Conservation (phyloP, 306 rosid species). For the Pachyrhizus erosus region DNA sequence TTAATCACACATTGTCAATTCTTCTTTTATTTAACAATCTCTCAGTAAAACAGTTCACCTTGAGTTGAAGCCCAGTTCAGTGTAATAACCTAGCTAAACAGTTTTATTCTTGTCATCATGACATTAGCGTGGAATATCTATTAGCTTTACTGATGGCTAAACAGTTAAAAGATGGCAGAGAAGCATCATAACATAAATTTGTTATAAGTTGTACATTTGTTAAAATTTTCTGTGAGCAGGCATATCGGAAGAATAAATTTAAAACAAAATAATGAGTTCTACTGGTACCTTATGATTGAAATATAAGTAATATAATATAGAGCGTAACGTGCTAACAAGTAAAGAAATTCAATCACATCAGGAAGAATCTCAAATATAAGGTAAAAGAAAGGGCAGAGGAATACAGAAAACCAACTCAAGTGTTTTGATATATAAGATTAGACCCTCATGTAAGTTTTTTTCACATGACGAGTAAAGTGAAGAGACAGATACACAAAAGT, state of each 20-base stretch:
- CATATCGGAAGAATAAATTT: background rate
- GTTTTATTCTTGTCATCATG: too few species aligned
- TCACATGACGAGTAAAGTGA: background rate
- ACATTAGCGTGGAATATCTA: too few species aligned
- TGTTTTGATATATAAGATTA: background rate
- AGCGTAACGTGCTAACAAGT: background rate
- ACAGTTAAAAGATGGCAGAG: background rate
- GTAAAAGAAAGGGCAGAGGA: background rate
- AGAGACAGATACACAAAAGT: background rate
- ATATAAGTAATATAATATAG: background rate
- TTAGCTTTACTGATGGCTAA: too few species aligned
- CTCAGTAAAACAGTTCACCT: background rate
- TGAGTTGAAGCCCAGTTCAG: background rate
- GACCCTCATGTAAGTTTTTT: background rate
- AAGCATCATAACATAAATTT: slow-evolving; percentile 2
- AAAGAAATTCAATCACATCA: background rate
- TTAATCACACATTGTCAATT: background rate
- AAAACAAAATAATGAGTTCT: background rate
- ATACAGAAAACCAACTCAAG: background rate
- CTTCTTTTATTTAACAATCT: background rate
- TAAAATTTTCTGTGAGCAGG: background rate
- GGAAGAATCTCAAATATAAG: background rate
- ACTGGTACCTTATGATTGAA: background rate
- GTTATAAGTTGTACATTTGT: background rate
- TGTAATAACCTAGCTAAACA: background rate